Percentiles rank a stretch among this genome's conserved stretches.
Evolutionary conservation across 257 asterid species (phyloP).

Genomic region (Solanum piurae): DNA sequence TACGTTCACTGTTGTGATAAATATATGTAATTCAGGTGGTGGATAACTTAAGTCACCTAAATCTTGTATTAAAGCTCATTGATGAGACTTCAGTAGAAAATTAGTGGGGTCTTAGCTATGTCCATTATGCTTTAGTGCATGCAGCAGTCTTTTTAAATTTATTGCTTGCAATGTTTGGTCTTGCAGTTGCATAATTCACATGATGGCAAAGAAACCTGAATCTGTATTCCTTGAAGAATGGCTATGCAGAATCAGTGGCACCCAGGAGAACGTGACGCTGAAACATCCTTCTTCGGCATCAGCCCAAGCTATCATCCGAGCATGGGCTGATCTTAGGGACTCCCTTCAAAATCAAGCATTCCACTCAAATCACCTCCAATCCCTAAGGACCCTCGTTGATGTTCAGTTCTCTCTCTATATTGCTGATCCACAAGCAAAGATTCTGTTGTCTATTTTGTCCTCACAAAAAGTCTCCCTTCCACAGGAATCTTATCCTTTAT

Average conservation of each 20-base stretch:
- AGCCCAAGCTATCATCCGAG: slow-evolving; percentile 71
- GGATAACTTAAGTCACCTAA: background rate
- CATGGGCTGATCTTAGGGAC: slow-evolving; percentile 87
- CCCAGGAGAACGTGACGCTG: slow-evolving; percentile 17
- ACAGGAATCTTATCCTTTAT: slow-evolving; percentile 50
- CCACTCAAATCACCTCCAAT: slow-evolving; percentile 44
- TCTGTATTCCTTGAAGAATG: slow-evolving; percentile 76
- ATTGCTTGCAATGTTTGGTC: background rate
- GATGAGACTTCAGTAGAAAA: background rate
- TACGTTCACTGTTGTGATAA: background rate
- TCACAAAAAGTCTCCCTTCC: slow-evolving; percentile 39
- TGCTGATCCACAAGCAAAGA: slow-evolving; percentile 93
- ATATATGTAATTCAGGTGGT: background rate
- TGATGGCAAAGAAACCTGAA: slow-evolving; percentile 56
- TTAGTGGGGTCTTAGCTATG: background rate
- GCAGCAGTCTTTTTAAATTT: background rate
- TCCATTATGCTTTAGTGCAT: background rate
- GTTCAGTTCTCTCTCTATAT: slow-evolving; percentile 58
- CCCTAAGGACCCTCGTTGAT: slow-evolving; percentile 42
- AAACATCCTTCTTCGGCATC: slow-evolving; percentile 34
- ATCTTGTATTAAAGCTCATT: background rate
- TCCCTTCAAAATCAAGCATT: slow-evolving; percentile 44
- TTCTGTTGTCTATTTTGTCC: slow-evolving; percentile 59
- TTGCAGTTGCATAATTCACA: slow-evolving; percentile 23
- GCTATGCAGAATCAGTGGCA: slow-evolving; percentile 31